Evolutionary conservation across 2,329 filamentous ascomycete species (phyloP).

Genomic region (Verticillium longisporum): DNA sequence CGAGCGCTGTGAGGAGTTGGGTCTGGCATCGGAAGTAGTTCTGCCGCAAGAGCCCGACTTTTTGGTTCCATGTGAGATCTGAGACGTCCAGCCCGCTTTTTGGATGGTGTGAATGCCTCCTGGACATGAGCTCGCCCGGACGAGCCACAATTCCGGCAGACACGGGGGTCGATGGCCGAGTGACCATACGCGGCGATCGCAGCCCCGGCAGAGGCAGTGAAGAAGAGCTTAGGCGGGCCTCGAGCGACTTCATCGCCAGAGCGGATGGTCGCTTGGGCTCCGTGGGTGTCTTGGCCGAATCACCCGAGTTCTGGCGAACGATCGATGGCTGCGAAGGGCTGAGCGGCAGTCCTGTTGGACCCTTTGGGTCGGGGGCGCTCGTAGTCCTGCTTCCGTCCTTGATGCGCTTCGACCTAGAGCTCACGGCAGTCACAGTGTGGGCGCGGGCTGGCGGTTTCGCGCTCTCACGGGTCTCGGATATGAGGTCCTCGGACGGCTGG

Average conservation of each 20-base stretch:
- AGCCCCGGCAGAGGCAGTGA: conserved; percentile 60
- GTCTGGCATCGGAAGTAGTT: conserved; percentile 81
- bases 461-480: conserved; percentile 44
- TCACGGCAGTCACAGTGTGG: conserved; percentile 54
- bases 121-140: conserved; percentile 39
- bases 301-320: conserved; percentile 6
- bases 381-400: conserved; percentile 39
- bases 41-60: conserved; percentile 65
- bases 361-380: conserved; percentile 34
- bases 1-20: conserved; percentile 71
- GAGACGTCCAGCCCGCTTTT: conserved; percentile 51
- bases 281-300: conserved; percentile 19
- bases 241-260: conserved; percentile 45
- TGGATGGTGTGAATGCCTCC: conserved; percentile 55
- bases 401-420: conserved; percentile 40
- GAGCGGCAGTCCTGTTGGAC: conserved; percentile 1
- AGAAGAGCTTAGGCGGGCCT: conserved; percentile 60
- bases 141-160: conserved; percentile 44
- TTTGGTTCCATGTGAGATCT: conserved; percentile 59
- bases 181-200: conserved; percentile 41
- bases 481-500: conserved; percentile 53
- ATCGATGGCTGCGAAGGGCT: conserved; percentile 9
- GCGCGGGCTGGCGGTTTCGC: conserved; percentile 48
- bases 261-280: conserved; percentile 38
- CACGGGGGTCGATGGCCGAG: conserved; percentile 50